Evolutionary conservation across 257 asterid species (phyloP), one percentile per base, ranked within the genome.

Genomic region (Henckelia pumila): DNA sequence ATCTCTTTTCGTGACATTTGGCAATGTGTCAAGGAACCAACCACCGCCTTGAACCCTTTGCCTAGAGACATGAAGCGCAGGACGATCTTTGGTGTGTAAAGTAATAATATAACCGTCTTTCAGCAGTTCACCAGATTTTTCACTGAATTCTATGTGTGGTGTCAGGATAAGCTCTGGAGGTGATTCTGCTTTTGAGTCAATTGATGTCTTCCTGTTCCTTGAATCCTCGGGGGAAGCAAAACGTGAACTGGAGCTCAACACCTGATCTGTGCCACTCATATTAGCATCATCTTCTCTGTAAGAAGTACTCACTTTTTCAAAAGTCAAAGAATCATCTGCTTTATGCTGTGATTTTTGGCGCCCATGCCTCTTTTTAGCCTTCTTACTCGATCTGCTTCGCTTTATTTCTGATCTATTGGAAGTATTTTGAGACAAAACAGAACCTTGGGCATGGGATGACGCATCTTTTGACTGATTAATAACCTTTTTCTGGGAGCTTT

Each of bases 11-110:
- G 97, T 80, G 19, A 91, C 91, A 74, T 82, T 85, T 22, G 96
- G 76, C 84, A 86, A 71, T 16, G 98, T 80, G 71, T 95, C 99
- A 29, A 95, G 88, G 84, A 95, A 91, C 99, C 99, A 95, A 50
- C 96, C 99, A 61, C 99, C 98, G 8, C 97, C 99, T 80, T 89
- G 71, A 73, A 83, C 88, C 83, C 99, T 87, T 75, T 87, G 95
- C 78, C 96, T 85, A 21, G 99, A 91, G 59, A 95, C 91, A 77
- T 95, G 89, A 71, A 95, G 86, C 29, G 85, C 83, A 40, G 86
- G 84, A 64, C 70, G 81, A 74, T 91, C 96, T 81, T 91, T 81
- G 64, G 98, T 80, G n/a, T 80, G 86, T 71, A 95, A 78, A 74
- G 97, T 92, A 61, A 95, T 85, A 23, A 95, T 73, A 77, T 76